Evolutionary conservation across 495 filamentous ascomycete genomes (phyloP), one percentile per base, ranked within the genome.

Genomic region (Staphylotrichum longicolle): DNA sequence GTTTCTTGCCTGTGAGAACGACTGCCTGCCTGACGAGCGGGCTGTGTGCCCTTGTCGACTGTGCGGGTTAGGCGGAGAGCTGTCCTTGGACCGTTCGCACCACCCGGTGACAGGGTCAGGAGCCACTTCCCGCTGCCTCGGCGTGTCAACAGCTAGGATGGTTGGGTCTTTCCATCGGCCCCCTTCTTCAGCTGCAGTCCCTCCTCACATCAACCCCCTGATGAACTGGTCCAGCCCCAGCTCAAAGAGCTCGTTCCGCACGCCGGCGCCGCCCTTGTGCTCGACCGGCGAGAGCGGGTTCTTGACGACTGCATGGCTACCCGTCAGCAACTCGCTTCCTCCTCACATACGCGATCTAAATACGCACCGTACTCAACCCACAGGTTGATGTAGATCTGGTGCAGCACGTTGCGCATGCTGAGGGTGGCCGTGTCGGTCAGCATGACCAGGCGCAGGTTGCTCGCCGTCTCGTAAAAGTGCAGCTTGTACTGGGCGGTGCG

Each of bases 381-480:
- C 32, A 97, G 84, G 75, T 94, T 98, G 70, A 96, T 94, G 73
- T 97, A 98, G 56, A 98, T 97, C 82, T 98, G 94, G 73, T 98
- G 91, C 70, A 98, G 80, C 8, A 93, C 93, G 61, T 92, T 88
- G 39, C 91, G 87, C 83, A 98, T 91, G 74, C 90, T 96, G 60
- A 88, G 86, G 60, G 88, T 90, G 72, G 88, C 90, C 46, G 88
- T 86, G 76, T 98, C 94, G 42, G 93, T 98, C 66, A 98, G 78
- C 90, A 98, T 91, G 66, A 98, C 92, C 63, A 98, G 93, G 69
- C 96, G 96, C 70, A 94, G 86, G 70, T 88, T 93, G 56, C 91
- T 96, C 1, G 91, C 90, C 12, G 94, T 97, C 80, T 98, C 94
- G 82, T 96, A 98, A 79, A 96, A 98, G 79, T 98, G 94, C 57